phyloP scores from a whole-genome alignment of 108 stramenopile genomes.

The Stephanodiscus minutulus region DNA sequence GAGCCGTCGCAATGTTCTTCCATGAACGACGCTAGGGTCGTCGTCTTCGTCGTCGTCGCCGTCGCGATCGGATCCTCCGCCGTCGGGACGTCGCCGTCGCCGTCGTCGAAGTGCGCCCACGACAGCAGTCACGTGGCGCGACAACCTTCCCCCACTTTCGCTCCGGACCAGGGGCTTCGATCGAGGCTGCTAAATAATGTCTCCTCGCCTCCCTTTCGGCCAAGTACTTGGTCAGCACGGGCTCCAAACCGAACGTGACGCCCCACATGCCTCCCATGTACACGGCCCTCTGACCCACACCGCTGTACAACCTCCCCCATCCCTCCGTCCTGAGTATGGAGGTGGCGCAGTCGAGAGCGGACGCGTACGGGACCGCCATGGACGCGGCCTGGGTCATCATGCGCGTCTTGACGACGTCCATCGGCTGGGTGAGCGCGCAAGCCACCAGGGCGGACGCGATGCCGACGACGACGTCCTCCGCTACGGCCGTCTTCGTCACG shows the following conservation, averaged over 20 bases:
- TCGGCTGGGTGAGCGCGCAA: slow-evolving; percentile 56
- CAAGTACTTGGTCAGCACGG: slow-evolving; percentile 16
- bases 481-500: slow-evolving; percentile 6
- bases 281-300: slow-evolving; percentile 56
- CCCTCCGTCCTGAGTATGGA: slow-evolving; percentile 63
- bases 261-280: slow-evolving; percentile 78
- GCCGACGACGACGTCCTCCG: slow-evolving; percentile 56
- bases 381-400: slow-evolving; percentile 83
- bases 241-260: slow-evolving; percentile 58
- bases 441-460: slow-evolving; percentile 58
- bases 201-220: too few relatives aligned
- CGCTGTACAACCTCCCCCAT: slow-evolving; percentile 50
- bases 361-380: slow-evolving; percentile 54
- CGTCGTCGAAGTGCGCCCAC: too few relatives aligned
- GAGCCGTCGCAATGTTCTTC: too few relatives aligned
- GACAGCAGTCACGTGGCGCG: too few relatives aligned
- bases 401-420: slow-evolving; percentile 74
- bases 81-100: too few relatives aligned
- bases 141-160: too few relatives aligned
- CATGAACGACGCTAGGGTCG: too few relatives aligned
- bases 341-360: slow-evolving; percentile 61
- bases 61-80: too few relatives aligned
- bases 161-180: too few relatives aligned
- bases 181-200: too few relatives aligned
- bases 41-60: too few relatives aligned